Base-by-base conservation (phyloP, 2,329 filamentous ascomycete genomes). In the Fusarium sp. region DNA sequence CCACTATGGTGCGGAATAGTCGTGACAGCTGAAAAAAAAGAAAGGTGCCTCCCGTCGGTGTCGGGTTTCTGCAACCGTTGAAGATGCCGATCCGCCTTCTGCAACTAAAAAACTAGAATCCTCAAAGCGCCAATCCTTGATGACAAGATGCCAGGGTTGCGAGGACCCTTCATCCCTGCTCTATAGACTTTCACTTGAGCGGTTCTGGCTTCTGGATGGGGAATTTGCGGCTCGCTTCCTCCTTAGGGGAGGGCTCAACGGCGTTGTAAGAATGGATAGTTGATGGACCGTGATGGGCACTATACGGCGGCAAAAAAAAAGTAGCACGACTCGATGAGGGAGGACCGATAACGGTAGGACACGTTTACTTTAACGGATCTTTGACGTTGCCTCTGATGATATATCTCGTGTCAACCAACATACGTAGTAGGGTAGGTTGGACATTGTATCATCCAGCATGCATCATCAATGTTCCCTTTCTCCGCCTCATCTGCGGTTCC, bases 401-500 rank as follows among this genome's bases (percentile, higher is more conserved):
- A 34, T 69, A 74, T 72, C 64, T 72, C 67, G 60, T 69, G 64
- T 35, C 50, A 50, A 20, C 20, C 3, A 14, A 22, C 31, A 34
- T 34, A 34, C 2, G 31, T 34, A 34, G 31, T 34, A 58, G 34
- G 22, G 31, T 34, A 58, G 34, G 22, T 16, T 38, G 27, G 42
- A 56, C 27, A 54, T 20, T 20, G 18, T 31, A 54, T 54, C 47
- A 54, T 54, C 18, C 31, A 58, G 29, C 47, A 37, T 54, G 27
- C 47, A 54, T 54, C 18, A 31, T 31, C 47, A 52, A 27, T 18
- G 24, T 34, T 14, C 11, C 42, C 31, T 18, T 37, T 54, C 34
- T 62, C 59, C 34, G 38, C 58, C 58, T 47, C 29, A 47, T 61
- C 37, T 42, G 24, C 27, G 47, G n/a, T 31, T 31, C 29, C 29